These are phyloP conservation scores for Parastagonospora avenae DNA, from an alignment of 2,329 filamentous ascomycete genomes.

Conservation along the genomic window DNA sequence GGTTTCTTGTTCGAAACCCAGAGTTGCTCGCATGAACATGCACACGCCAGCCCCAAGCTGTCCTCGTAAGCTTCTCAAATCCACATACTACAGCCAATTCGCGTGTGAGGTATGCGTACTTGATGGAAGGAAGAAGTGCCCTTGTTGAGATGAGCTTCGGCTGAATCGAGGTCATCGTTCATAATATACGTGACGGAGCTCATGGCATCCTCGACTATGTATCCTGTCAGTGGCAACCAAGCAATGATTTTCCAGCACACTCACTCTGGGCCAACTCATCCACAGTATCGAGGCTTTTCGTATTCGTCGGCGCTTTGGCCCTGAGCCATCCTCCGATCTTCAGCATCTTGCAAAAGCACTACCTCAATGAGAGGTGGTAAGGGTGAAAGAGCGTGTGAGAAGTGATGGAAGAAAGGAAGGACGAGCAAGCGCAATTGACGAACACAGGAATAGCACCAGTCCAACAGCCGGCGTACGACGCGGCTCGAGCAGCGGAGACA, in stretches of 20 bases:
- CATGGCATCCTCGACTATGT: slow-evolving; percentile 53
- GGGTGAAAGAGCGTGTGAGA: slow-evolving; percentile 1
- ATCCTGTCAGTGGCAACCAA: slow-evolving; percentile 19
- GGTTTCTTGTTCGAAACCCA: slow-evolving; percentile 90
- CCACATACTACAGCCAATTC: not conserved
- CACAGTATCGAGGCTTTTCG: slow-evolving; percentile 61
- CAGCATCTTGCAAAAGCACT: slow-evolving; percentile 28
- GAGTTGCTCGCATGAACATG: slow-evolving; percentile 80
- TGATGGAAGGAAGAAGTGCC: slow-evolving; percentile 86
- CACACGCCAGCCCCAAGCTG: slow-evolving; percentile 80
- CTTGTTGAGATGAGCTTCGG: slow-evolving; percentile 72
- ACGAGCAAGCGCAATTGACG: not conserved
- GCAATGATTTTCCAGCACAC: not conserved
- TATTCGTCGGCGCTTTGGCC: slow-evolving; percentile 47
- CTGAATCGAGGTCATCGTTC: slow-evolving; percentile 87
- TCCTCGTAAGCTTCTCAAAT: slow-evolving; percentile 21
- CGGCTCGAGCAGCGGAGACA: not conserved
- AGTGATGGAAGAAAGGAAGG: slow-evolving; percentile 1
- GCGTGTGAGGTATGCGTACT: slow-evolving; percentile 44
- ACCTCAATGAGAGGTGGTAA: not conserved
- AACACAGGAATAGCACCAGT: not conserved
- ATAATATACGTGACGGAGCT: slow-evolving; percentile 73
- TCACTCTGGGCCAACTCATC: slow-evolving; percentile 63
- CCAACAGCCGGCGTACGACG: not conserved
- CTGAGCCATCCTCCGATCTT: slow-evolving; percentile 49